A percentile compares a stretch with the other conserved stretches of the same genome.
phyloP scores from a whole-genome alignment of 2,329 filamentous ascomycete genomes.

The Ophiostoma sp. region DNA sequence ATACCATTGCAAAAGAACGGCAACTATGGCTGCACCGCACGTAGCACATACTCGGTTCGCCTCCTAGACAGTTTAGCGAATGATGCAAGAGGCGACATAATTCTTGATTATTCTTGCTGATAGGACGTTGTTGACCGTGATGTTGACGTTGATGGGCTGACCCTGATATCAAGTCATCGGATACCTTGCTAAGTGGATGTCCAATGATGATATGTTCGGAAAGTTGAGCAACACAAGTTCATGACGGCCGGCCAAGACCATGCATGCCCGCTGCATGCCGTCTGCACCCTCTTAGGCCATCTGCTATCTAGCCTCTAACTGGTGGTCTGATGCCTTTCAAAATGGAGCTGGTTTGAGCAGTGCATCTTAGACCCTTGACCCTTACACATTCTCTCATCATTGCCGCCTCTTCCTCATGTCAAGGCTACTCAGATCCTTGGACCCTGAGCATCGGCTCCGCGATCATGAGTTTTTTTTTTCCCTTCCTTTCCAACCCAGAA shows the following conservation, averaged over 20 bases:
- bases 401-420: background rate
- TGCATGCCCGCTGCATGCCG: background rate
- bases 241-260: background rate
- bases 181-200: background rate
- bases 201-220: background rate
- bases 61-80: background rate
- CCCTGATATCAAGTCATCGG: conserved; percentile 2
- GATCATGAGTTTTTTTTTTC: background rate
- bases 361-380: background rate
- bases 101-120: background rate
- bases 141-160: background rate
- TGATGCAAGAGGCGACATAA: background rate
- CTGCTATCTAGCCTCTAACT: background rate
- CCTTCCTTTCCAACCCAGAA: background rate
- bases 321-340: conserved; percentile 12
- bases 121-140: background rate
- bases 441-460: background rate
- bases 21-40: background rate
- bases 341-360: background rate
- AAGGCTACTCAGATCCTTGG: background rate
- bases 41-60: background rate
- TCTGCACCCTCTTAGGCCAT: background rate
- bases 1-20: conserved; percentile 2
- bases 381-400: background rate
- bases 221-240: background rate